phyloP scores from a whole-genome alignment of 768 basidiomycete genomes.

The Clitopilus passeckerianus region DNA sequence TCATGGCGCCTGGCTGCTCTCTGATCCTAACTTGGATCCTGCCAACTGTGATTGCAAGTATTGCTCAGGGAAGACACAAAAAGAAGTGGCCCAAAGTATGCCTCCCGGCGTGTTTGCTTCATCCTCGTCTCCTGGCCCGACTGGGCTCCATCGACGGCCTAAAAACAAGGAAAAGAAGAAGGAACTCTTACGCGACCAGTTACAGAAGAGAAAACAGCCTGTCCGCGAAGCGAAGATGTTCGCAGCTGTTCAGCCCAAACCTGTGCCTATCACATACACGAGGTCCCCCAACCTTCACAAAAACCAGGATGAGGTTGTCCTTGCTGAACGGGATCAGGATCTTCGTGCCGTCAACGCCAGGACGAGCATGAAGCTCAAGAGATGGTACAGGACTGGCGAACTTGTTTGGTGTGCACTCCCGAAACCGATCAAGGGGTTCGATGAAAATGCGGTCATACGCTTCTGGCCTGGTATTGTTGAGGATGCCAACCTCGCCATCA shows the following conservation, averaged over 20 bases:
- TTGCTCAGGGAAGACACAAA: conserved; percentile 65
- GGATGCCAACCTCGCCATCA: conserved; percentile 45
- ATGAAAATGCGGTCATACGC: conserved; percentile 39
- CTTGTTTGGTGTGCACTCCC: conserved; percentile 65
- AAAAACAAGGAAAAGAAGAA: conserved; percentile 16
- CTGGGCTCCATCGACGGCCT: conserved; percentile 3
- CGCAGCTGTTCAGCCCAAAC: conserved; percentile 35
- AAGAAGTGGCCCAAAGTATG: conserved; percentile 60
- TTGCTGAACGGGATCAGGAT: conserved; percentile 61
- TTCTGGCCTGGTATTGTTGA: conserved; percentile 77
- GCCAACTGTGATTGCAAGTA: conserved; percentile 71
- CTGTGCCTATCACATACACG: conserved; percentile 19
- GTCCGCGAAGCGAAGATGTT: conserved; percentile 21
- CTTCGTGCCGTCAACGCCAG: conserved; percentile 51
- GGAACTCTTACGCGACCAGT: background rate
- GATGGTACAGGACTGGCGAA: conserved; percentile 68
- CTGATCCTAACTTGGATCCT: conserved; percentile 41
- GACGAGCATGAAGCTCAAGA: conserved; percentile 38
- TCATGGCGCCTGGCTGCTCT: conserved; percentile 76
- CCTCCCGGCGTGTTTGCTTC: conserved; percentile 25
- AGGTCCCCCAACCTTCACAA: conserved; percentile 26
- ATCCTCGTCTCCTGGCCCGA: conserved; percentile 20
- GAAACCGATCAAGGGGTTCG: conserved; percentile 39
- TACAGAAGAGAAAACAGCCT: background rate
- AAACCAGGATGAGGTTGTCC: conserved; percentile 36